Evolutionary conservation across 1,284 basidiomycete genomes (phyloP), one percentile per base, ranked within the genome.

Genomic region (Naganishia sp.): DNA sequence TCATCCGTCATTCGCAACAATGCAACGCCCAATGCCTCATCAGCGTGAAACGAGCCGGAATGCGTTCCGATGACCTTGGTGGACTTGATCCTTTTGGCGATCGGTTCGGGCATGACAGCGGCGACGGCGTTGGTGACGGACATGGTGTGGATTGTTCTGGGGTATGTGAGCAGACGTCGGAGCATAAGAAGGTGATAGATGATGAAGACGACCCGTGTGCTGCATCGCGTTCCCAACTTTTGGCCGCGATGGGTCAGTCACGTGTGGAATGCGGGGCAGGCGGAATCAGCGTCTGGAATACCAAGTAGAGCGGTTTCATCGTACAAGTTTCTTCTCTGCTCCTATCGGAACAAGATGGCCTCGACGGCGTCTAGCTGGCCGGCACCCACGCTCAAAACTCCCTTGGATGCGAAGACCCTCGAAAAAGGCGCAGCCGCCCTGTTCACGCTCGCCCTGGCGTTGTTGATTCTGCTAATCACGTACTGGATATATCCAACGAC

Each of bases 11-110:
- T 87, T 61, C 87, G 87, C 49, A 99, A 84, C 67, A 99, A 83
- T 79, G 89, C 93, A n/a, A 81, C 77, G 18, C 75, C 76, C 41
- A 77, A 73, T 13, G 76, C 75, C 71, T 79, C 77, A 76, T 99
- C 95, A 76, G 93, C 95, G 76, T 99, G 95, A 79, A 97, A 97
- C 0, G 92, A 93, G 25, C 94, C 94, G 69, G 90, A 92, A 81
- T 97, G 94, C 1, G 94, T 97, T 60, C 92, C 92, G 73, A 95
- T 94, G 60, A 78, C 76, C 71, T 77, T 77, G 58, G 76, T 77
- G 10, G 76, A 77, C 76, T 79, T 79, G 73, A 78, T 76, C 66
- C 69, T 78, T 66, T 79, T 79, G 2, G 74, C 72, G 61, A 71
- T 60, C 32, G 65, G 65, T 54, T 66, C 65, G 17, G 58, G 56